A percentile compares a stretch with the other conserved stretches of the same genome.
These are phyloP conservation scores for Candida xiaguanensis DNA, from an alignment of 805 yeast genomes.

Conservation along the genomic window DNA sequence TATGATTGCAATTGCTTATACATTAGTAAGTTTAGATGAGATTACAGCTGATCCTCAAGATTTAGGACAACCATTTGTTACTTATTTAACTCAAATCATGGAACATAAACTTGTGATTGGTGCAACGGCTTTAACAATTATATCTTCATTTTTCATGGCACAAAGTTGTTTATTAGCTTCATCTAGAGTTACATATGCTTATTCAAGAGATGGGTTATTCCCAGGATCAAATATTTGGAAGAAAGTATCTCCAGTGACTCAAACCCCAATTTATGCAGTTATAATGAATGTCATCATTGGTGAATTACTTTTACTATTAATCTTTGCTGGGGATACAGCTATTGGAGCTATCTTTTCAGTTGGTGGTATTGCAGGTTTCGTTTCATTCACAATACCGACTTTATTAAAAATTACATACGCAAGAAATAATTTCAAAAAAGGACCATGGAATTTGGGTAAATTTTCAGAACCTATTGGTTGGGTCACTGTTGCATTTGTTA, in stretches of 20 bases:
- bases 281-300: slow-evolving; percentile 56
- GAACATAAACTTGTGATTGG: slow-evolving; percentile 32
- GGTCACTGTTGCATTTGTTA: slow-evolving; percentile 47
- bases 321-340: slow-evolving; percentile 64
- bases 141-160: slow-evolving; percentile 41
- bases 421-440: slow-evolving; percentile 50
- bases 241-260: slow-evolving; percentile 46
- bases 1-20: slow-evolving; percentile 59
- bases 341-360: slow-evolving; percentile 70
- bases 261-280: slow-evolving; percentile 65
- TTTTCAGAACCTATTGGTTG: slow-evolving; percentile 47
- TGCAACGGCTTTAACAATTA: slow-evolving; percentile 34
- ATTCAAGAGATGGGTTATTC: slow-evolving; percentile 65
- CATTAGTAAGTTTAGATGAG: slow-evolving; percentile 47
- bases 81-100: slow-evolving; percentile 50
- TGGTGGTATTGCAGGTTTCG: slow-evolving; percentile 65
- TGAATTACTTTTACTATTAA: slow-evolving; percentile 49
- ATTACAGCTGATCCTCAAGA: slow-evolving; percentile 47
- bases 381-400: slow-evolving; percentile 65
- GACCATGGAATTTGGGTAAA: slow-evolving; percentile 65
- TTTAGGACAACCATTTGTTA: slow-evolving; percentile 57
- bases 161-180: slow-evolving; percentile 56
- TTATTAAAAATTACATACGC: slow-evolving; percentile 55
- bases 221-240: slow-evolving; percentile 53
- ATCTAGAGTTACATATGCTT: slow-evolving; percentile 63